Evolutionary conservation across 257 asterid genomes (phyloP).

Genomic region (Capsicum baccatum): DNA sequence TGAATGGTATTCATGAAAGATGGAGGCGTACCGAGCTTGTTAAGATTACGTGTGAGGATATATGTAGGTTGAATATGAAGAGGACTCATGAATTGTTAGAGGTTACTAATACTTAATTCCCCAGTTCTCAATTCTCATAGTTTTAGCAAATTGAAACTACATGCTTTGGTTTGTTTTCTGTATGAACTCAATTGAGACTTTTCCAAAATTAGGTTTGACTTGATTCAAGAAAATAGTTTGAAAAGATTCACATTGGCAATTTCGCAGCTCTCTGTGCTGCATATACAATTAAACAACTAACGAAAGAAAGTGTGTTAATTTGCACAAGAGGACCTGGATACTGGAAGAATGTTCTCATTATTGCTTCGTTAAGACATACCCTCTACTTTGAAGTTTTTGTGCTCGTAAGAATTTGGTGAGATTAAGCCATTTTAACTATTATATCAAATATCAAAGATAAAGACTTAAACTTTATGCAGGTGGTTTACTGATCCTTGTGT

Average conservation of each 20-base stretch:
- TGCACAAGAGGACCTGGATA: not conserved
- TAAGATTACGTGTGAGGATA: conserved; percentile 79
- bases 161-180: not conserved
- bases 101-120: conserved; percentile 48
- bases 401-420: not conserved
- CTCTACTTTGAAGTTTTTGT: not conserved
- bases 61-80: conserved; percentile 92
- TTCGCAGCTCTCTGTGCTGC: not conserved
- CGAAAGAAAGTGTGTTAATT: conserved; percentile 4
- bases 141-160: not conserved
- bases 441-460: not conserved
- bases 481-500: conserved; percentile 16
- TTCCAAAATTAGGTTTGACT: not conserved
- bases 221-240: not conserved
- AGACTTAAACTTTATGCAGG: not conserved
- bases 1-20: conserved; percentile 94
- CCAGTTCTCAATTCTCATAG: not conserved
- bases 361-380: not conserved
- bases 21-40: conserved; percentile 90
- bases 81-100: conserved; percentile 93
- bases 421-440: not conserved
- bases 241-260: not conserved
- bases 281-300: not conserved
- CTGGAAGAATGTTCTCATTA: not conserved
- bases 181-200: not conserved